Percentiles rank a stretch among this genome's conserved stretches.
Evolutionary conservation across 805 yeast genomes (phyloP).

Genomic region (Saccharomycopsis guyanensis): DNA sequence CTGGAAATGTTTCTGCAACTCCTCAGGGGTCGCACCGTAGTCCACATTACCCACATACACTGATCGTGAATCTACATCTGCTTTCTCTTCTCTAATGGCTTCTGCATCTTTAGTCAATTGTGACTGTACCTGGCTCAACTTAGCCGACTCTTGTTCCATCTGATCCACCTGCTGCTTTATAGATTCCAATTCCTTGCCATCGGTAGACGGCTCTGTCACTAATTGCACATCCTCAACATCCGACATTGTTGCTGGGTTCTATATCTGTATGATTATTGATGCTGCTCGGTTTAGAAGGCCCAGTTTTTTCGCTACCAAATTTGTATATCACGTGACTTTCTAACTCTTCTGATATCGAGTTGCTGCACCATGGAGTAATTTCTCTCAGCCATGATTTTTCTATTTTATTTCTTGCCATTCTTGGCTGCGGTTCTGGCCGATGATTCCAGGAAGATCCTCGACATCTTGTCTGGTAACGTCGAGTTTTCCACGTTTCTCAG

Average conservation of each 20-base stretch:
- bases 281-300: background rate
- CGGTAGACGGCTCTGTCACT: no score
- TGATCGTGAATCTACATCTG: constrained; percentile 68
- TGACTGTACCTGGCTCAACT: constrained; percentile 51
- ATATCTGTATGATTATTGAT: background rate
- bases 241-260: constrained; percentile 6
- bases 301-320: no score
- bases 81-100: constrained; percentile 39
- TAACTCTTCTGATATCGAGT: no score
- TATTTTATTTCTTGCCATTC: background rate
- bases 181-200: constrained; percentile 16
- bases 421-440: background rate
- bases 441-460: constrained; percentile 43
- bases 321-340: no score
- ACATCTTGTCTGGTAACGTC: constrained; percentile 57
- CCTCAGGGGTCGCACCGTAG: constrained; percentile 70
- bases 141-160: constrained; percentile 58
- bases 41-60: constrained; percentile 83
- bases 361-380: no score
- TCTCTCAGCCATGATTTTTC: background rate
- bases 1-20: constrained; percentile 66
- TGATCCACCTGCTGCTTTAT: constrained; percentile 38
- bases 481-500: constrained; percentile 60
- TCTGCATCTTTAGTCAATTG: constrained; percentile 36
- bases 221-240: constrained; percentile 10